Conservation (phyloP, 2,329 filamentous ascomycete species). For the Bipolaris bicolor region DNA sequence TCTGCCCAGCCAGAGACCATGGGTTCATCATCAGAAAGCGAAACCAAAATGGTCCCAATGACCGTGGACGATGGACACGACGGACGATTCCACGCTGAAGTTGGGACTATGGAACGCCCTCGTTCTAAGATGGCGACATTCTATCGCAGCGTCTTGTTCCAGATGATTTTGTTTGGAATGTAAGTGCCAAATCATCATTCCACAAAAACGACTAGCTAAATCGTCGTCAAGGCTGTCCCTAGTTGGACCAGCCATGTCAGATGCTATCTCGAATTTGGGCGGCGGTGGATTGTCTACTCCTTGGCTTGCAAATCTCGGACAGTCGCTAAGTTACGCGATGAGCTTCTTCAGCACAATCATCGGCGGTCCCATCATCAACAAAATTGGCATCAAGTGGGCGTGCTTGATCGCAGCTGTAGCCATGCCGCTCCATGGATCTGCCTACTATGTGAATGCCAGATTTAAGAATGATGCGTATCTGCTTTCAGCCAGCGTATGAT, state of each 20-base stretch:
- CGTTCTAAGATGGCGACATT: constrained; percentile 8
- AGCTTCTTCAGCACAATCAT: constrained; percentile 17
- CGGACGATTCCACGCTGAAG: not conserved
- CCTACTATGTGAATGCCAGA: constrained; percentile 17
- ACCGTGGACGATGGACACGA: not conserved
- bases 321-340: constrained; percentile 14
- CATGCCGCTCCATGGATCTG: constrained; percentile 15
- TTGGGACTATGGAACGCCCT: constrained; percentile 10
- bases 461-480: constrained; percentile 11
- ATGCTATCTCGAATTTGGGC: constrained; percentile 18
- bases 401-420: constrained; percentile 17
- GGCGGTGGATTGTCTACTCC: constrained; percentile 17
- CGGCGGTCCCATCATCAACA: constrained; percentile 19
- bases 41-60: constrained; percentile 4
- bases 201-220: not conserved
- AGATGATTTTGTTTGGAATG: constrained; percentile 19
- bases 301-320: constrained; percentile 19
- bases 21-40: constrained; percentile 3
- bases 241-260: constrained; percentile 17
- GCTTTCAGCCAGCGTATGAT: constrained; percentile 10
- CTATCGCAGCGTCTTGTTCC: constrained; percentile 14
- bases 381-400: constrained; percentile 18
- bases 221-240: constrained; percentile 8
- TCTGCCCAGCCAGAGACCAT: constrained; percentile 1
- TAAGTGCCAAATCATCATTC: not conserved